phyloP scores from a whole-genome alignment of 176 grass and related monocot species.

The Eleusine coracana region DNA sequence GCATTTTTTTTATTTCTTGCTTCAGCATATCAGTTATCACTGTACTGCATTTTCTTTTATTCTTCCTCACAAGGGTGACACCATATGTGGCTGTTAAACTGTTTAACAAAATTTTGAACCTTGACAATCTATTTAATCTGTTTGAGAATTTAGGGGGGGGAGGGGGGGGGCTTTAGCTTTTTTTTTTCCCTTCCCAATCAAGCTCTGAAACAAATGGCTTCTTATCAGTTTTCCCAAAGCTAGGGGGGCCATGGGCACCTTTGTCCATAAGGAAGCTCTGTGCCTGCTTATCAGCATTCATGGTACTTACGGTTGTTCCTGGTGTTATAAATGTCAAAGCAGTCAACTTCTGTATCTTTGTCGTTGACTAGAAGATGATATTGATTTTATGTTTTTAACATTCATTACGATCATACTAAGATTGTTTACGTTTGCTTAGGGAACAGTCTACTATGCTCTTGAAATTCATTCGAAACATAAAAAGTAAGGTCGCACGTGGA shows the following conservation, averaged over 20 bases:
- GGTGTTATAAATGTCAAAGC: constrained; percentile 2
- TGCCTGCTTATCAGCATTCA: not conserved
- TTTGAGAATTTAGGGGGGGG: no score
- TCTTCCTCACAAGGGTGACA: not conserved
- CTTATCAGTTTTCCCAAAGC: no score
- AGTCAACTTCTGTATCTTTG: not conserved
- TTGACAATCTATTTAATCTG: not conserved
- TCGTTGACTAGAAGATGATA: not conserved
- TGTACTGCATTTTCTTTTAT: not conserved
- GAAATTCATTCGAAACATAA: not conserved
- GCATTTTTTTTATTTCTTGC: not conserved
- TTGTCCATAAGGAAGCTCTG: no score
- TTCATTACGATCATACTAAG: not conserved
- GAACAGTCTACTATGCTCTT: constrained; percentile 2
- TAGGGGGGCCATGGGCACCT: no score
- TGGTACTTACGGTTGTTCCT: not conserved
- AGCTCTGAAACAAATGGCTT: no score
- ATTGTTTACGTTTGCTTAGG: not conserved
- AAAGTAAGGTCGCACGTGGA: no score
- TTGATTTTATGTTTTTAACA: not conserved
- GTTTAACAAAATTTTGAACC: not conserved
- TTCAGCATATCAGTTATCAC: not conserved
- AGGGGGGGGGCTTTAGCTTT: no score
- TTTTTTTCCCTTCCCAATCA: no score
- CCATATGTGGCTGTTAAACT: not conserved